Evolutionary conservation across 176 grass and related monocot species (phyloP), one percentile per base, ranked within the genome.

Genomic region (Tuctoria greenei): DNA sequence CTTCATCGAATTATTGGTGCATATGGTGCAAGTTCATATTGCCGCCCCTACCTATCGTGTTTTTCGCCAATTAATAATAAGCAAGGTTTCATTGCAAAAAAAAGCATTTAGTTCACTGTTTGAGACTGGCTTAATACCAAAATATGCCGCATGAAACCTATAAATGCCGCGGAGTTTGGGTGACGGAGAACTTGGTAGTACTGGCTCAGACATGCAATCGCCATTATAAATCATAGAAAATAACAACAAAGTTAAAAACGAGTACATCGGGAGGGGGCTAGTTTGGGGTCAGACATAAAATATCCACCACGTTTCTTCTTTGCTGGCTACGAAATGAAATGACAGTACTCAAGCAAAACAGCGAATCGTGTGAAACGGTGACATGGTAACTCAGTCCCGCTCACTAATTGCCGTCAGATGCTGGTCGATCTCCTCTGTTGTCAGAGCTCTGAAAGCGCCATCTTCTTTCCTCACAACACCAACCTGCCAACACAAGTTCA

Each of bases 321-420:
- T 37, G 55, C 66, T 66, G 58, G 59, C 71, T 65, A 43, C 57
- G 45, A 88, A 84, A 84, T 74, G 45, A 76, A 80, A 84, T 80
- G 60, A 50, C 76, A 57, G 27, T 72, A 23, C 31, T 11, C 8
- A 71, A 64, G 58, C 65, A 84, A 55, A 82, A 74, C 56, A 21
- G 74, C 36, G 0, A 47, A 61, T 36, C 14, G 49, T 46, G 61
- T 8, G 34, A 23, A 61, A 37, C 36, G 36, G 18, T 45, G 24
- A 41, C 7, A 74, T 66, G 13, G 28, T 2, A 5, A 44, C 78
- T 90, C 71, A 96, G 67, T 97, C 93, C 6, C 90, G 88, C 73
- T 97, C 93, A 51, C 90, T 97, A 69, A 97, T 97, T 76, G 93
- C 90, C 49, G 93, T 97, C 61, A 97, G 85, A 85, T 97, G 90